Conservation (phyloP, 768 basidiomycete genomes). For the Rhizopogon vulgaris region DNA sequence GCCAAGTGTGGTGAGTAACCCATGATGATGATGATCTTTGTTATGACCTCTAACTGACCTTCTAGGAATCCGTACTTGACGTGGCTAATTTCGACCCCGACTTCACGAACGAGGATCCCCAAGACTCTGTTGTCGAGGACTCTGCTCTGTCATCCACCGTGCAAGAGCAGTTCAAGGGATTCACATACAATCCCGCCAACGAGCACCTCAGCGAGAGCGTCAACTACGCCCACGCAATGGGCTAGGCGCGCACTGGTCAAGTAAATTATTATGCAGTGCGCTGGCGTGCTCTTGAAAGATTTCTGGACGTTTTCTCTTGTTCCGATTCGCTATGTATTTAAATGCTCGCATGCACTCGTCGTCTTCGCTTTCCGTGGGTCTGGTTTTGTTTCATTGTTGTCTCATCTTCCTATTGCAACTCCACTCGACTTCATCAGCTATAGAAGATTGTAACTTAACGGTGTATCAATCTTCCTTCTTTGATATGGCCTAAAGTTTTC, state of each 20-base stretch:
- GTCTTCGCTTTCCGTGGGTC: not conserved
- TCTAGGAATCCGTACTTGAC: conserved; percentile 84
- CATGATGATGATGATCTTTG: not conserved
- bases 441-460: not conserved
- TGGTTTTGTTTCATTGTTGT: not conserved
- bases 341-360: not conserved
- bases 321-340: conserved; percentile 1
- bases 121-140: conserved; percentile 94
- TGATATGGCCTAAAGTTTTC: not conserved
- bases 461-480: not conserved
- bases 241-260: conserved; percentile 10
- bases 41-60: conserved; percentile 3
- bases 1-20: conserved; percentile 76
- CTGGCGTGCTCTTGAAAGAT: conserved; percentile 1
- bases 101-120: conserved; percentile 92
- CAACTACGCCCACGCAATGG: conserved; percentile 43
- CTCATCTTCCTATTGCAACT: too few relatives aligned
- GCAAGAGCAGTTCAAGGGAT: conserved; percentile 91
- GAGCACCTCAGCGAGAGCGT: conserved; percentile 83
- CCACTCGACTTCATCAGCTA: too few relatives aligned
- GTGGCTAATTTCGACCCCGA: conserved; percentile 97
- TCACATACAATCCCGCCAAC: conserved; percentile 83
- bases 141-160: conserved; percentile 92
- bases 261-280: not conserved
- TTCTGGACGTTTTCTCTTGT: not conserved